A percentile compares a stretch with the other conserved stretches of the same genome.
phyloP scores from a whole-genome alignment of 1,139 yeast species.

The Yarrowia galli region DNA sequence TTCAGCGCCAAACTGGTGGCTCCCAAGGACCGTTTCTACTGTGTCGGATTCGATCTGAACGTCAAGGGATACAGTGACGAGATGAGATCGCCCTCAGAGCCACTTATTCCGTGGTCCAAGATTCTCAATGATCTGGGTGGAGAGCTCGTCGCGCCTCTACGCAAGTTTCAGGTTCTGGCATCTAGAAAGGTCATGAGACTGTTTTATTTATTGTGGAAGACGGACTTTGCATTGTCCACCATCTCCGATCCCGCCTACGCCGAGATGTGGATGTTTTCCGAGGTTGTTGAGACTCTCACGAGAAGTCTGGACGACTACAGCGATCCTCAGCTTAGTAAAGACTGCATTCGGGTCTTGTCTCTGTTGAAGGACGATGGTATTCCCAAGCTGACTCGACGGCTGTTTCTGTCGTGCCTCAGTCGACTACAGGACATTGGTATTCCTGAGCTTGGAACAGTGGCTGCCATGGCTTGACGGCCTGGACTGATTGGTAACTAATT shows the following conservation, averaged over 20 bases:
- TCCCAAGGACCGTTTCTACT: conserved; percentile 17
- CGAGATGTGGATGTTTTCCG: conserved; percentile 20
- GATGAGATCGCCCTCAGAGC: conserved; percentile 4
- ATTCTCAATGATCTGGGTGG: conserved; percentile 14
- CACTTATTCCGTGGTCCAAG: conserved; percentile 19
- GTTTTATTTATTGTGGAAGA: conserved; percentile 15
- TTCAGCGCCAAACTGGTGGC: conserved; percentile 6
- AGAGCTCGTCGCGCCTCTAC: background rate
- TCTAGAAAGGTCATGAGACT: conserved; percentile 10
- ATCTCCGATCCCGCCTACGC: conserved; percentile 5
- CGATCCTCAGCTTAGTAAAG: conserved; percentile 11
- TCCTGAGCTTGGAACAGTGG: conserved; percentile 4
- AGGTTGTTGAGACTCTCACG: conserved; percentile 18
- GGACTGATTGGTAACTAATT: background rate
- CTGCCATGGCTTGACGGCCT: conserved; percentile 4
- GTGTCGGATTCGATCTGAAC: conserved; percentile 28
- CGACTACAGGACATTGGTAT: conserved; percentile 10
- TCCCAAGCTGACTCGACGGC: conserved; percentile 14
- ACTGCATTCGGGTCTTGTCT: conserved; percentile 29
- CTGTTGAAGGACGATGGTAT: conserved; percentile 19
- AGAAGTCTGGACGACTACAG: conserved; percentile 15
- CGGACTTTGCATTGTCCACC: conserved; percentile 1
- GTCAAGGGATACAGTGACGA: conserved; percentile 26
- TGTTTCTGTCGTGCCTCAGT: conserved; percentile 21
- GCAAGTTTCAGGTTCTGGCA: conserved; percentile 16